These are phyloP conservation scores for Cenchrus purpureus DNA, from an alignment of 176 grass and related monocot species.

Conservation along the genomic window DNA sequence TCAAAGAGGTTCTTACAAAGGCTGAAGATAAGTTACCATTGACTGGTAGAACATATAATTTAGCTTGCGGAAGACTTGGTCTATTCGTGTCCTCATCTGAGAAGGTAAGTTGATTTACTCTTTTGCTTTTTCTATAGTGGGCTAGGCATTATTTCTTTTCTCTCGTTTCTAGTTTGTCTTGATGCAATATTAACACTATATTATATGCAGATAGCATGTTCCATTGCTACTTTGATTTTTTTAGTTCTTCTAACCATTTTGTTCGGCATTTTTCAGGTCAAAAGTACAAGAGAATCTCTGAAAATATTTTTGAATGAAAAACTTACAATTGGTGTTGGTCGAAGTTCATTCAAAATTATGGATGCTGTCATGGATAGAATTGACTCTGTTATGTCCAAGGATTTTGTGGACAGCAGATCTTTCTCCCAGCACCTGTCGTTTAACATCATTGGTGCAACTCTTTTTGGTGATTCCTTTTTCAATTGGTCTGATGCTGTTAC, in stretches of 20 bases:
- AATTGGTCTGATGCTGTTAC: slow-evolving; percentile 69
- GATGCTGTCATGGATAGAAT: slow-evolving; percentile 53
- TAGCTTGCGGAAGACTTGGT: slow-evolving; percentile 84
- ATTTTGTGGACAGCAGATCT: slow-evolving; percentile 62
- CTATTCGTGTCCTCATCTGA: slow-evolving; percentile 78
- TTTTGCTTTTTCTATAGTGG: neutral
- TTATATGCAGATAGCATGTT: slow-evolving; percentile 1
- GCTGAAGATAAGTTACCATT: slow-evolving; percentile 88
- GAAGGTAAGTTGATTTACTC: slow-evolving; percentile 55
- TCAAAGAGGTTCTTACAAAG: slow-evolving; percentile 81
- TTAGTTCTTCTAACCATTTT: slow-evolving; percentile 10
- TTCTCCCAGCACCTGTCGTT: slow-evolving; percentile 76
- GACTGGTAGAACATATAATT: slow-evolving; percentile 77
- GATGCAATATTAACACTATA: neutral
- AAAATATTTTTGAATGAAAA: slow-evolving; percentile 71
- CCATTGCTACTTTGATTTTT: slow-evolving; percentile 28
- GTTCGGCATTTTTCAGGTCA: slow-evolving; percentile 57
- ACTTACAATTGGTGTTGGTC: slow-evolving; percentile 19
- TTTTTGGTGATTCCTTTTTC: slow-evolving; percentile 84
- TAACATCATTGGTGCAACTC: slow-evolving; percentile 67
- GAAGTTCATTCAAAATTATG: slow-evolving; percentile 62
- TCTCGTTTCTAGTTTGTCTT: neutral
- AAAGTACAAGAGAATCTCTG: slow-evolving; percentile 75
- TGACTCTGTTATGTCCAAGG: slow-evolving; percentile 46
- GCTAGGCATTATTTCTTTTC: neutral